phyloP scores from a whole-genome alignment of 139 green algal species.

The Mesotaenium endlicherianum region DNA sequence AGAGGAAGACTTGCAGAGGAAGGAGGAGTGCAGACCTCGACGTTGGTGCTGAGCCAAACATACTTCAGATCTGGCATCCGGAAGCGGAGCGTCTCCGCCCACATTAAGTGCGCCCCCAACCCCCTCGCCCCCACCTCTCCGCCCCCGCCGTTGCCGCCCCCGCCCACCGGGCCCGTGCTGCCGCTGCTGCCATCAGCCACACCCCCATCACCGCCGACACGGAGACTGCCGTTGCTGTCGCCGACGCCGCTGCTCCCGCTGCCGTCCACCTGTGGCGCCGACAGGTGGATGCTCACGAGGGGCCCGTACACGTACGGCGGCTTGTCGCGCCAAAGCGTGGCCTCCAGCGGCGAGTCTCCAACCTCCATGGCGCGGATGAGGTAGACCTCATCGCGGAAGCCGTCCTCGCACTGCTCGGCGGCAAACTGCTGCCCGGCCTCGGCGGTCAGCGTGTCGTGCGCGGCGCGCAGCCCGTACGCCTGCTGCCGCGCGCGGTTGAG shows the following conservation, averaged over 20 bases:
- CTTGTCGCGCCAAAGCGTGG: background rate
- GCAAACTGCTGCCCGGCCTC: background rate
- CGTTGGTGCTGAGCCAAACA: conserved; percentile 9
- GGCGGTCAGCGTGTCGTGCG: background rate
- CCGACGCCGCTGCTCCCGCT: too few species aligned
- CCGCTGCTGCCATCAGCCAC: background rate
- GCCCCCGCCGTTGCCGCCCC: background rate
- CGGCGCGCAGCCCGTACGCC: conserved; percentile 7
- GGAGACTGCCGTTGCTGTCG: too few species aligned
- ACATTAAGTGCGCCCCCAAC: background rate
- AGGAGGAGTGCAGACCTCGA: background rate
- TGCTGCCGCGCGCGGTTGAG: conserved; percentile 17
- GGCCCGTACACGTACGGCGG: conserved; percentile 18
- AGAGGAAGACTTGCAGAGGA: too few species aligned
- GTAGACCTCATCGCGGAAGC: too few species aligned
- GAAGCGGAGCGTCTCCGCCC: background rate
- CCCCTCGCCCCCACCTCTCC: background rate
- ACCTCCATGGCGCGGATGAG: too few species aligned
- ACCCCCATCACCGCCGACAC: background rate
- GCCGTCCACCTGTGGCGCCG: background rate
- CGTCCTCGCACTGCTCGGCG: too few species aligned
- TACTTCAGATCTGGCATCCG: background rate
- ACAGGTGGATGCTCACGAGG: conserved; percentile 20
- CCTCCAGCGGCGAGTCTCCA: background rate
- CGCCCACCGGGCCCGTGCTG: background rate